Conservation (phyloP, 1,284 basidiomycete genomes). For the Moesziomyces sp. region DNA sequence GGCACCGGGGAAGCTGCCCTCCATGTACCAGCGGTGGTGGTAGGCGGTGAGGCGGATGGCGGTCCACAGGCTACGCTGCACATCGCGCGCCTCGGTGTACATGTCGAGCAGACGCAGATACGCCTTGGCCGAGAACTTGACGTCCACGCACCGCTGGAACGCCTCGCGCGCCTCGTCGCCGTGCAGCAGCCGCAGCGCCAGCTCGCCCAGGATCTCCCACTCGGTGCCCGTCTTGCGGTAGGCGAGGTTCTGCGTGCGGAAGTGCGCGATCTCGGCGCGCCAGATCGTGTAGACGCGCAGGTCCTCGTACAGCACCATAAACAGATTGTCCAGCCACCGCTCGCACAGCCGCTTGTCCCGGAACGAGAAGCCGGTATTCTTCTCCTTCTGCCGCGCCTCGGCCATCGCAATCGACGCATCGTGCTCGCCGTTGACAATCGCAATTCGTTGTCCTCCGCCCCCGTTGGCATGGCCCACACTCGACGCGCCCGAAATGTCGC, state of each 20-base stretch:
- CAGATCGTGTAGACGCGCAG: conserved; percentile 99
- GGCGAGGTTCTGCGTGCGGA: conserved; percentile 95
- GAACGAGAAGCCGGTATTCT: conserved; percentile 80
- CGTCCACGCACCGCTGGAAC: conserved; percentile 90
- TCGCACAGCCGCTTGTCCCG: conserved; percentile 96
- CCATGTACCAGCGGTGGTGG: conserved; percentile 74
- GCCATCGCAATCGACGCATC: conserved; percentile 47
- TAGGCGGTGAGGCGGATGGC: conserved; percentile 93
- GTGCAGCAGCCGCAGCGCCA: conserved; percentile 90
- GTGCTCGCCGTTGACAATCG: conserved; percentile 49
- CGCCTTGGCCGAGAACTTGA: conserved; percentile 88
- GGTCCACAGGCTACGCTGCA: conserved; percentile 87
- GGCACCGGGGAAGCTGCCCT: conserved; percentile 80
- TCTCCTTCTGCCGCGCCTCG: conserved; percentile 38
- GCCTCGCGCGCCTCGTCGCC: conserved; percentile 98
- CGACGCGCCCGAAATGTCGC: conserved; percentile 14
- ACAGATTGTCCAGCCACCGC: conserved; percentile 96
- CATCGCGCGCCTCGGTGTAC: conserved; percentile 92
- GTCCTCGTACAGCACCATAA: conserved; percentile 99
- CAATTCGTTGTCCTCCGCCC: conserved; percentile 6
- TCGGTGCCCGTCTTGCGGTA: conserved; percentile 96
- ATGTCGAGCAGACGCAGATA: conserved; percentile 92
- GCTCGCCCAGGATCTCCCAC: conserved; percentile 98
- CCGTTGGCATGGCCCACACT: conserved; percentile 8
- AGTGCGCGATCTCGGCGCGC: conserved; percentile 98